Conservation (phyloP, 805 yeast genomes). For the Candida stauntonica region DNA sequence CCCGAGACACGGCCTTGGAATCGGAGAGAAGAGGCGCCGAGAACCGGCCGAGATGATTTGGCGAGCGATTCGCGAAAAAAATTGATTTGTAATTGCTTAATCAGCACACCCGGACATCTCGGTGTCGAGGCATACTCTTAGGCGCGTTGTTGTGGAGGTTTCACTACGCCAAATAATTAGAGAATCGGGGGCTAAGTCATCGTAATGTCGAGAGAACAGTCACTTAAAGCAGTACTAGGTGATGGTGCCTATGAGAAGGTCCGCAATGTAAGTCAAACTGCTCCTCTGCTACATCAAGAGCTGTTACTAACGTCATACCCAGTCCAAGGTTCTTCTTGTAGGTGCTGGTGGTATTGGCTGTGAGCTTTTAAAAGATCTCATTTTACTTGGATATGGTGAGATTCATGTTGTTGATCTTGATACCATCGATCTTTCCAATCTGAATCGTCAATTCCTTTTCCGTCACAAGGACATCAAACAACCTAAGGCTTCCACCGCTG, state of each 20-base stretch:
- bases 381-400: conserved; percentile 77
- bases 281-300: not conserved
- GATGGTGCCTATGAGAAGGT: conserved; percentile 10
- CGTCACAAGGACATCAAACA: conserved; percentile 85
- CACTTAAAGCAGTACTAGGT: conserved; percentile 19
- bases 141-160: too few relatives aligned
- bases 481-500: conserved; percentile 83
- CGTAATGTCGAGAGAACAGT: conserved; percentile 19
- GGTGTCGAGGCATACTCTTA: too few relatives aligned
- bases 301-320: not conserved
- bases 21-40: conserved; percentile 7
- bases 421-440: conserved; percentile 86
- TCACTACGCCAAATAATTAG: too few relatives aligned
- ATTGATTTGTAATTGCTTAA: not conserved
- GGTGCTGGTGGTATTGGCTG: conserved; percentile 99
- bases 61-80: too few relatives aligned
- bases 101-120: conserved; percentile 6
- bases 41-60: conserved; percentile 4
- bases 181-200: too few relatives aligned
- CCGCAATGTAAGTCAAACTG: conserved; percentile 10
- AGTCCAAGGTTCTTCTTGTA: conserved; percentile 66
- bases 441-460: conserved; percentile 90
- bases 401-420: conserved; percentile 93
- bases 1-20: conserved; percentile 7
- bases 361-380: conserved; percentile 77